Evolutionary conservation across 2,329 filamentous ascomycete species (phyloP).

Genomic region (Phyllosticta citriasiana): DNA sequence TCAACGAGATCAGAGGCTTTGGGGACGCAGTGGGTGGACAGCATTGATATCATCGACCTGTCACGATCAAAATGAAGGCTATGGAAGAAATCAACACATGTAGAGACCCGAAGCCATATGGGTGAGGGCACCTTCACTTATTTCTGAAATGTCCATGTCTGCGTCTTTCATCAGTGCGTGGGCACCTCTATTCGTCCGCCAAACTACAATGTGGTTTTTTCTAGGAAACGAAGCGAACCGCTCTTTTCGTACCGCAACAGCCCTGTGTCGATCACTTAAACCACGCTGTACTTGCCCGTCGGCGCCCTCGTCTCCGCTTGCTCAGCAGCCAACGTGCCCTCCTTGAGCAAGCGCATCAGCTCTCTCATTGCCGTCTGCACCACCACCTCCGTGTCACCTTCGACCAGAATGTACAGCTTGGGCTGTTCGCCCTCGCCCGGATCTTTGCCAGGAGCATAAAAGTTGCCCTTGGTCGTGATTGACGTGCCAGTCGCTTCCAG

Average conservation of each 20-base stretch:
- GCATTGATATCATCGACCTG: too few species aligned
- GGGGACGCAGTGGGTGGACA: background rate
- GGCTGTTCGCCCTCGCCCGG: slow-evolving; percentile 63
- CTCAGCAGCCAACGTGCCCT: slow-evolving; percentile 80
- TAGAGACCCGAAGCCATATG: too few species aligned
- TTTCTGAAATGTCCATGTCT: background rate
- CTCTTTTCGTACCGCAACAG: background rate
- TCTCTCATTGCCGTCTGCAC: slow-evolving; percentile 87
- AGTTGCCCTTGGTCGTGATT: slow-evolving; percentile 94
- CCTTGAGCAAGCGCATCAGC: slow-evolving; percentile 75
- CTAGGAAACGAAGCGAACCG: background rate
- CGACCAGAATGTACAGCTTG: slow-evolving; percentile 96
- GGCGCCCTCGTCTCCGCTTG: slow-evolving; percentile 75
- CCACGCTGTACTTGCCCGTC: slow-evolving; percentile 70
- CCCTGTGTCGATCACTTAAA: slow-evolving; percentile 1
- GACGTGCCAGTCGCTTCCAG: slow-evolving; percentile 88
- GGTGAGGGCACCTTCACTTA: too few species aligned
- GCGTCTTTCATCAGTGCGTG: background rate
- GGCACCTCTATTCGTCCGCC: background rate
- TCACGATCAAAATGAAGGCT: too few species aligned
- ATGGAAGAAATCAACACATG: too few species aligned
- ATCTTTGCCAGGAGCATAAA: slow-evolving; percentile 73
- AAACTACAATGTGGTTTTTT: background rate
- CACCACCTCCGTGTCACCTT: slow-evolving; percentile 89
- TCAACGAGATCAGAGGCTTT: background rate